These are phyloP conservation scores for Pleurotus pulmonarius DNA, from an alignment of 768 basidiomycete genomes.

Conservation along the genomic window DNA sequence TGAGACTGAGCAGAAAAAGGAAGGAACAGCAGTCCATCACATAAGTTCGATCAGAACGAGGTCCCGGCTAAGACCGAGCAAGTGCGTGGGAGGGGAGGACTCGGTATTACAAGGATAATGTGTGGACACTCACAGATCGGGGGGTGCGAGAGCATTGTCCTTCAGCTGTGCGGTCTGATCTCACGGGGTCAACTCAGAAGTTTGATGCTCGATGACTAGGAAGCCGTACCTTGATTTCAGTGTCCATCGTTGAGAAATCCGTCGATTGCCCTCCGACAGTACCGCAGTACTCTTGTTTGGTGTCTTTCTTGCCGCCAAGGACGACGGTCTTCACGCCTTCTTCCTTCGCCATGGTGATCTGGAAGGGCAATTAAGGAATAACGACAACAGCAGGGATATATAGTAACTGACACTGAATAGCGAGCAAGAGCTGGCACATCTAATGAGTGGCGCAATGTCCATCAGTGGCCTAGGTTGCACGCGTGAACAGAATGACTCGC, in stretches of 20 bases:
- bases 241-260: constrained; percentile 53
- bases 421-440: constrained; percentile 47
- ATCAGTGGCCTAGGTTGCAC: not conserved
- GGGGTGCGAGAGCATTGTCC: constrained; percentile 51
- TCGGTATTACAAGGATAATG: not conserved
- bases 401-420: constrained; percentile 35
- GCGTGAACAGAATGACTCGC: not conserved
- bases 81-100: constrained; percentile 2
- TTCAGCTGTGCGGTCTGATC: constrained; percentile 47
- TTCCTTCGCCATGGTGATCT: constrained; percentile 55
- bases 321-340: constrained; percentile 8
- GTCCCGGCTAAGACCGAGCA: constrained; percentile 3
- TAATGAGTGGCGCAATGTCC: not conserved
- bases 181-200: not conserved
- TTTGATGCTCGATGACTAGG: not conserved
- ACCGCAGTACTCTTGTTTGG: constrained; percentile 55
- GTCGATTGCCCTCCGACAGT: constrained; percentile 60
- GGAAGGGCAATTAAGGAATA: not conserved
- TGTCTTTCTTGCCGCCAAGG: constrained; percentile 22
- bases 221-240: constrained; percentile 41
- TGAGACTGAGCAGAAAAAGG: too few species aligned
- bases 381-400: not conserved
- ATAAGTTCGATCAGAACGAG: constrained; percentile 4
- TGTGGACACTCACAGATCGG: constrained; percentile 46
- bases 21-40: not conserved